phyloP scores from a whole-genome alignment of 148 eudicot genomes.

The Arbutus unedo region DNA sequence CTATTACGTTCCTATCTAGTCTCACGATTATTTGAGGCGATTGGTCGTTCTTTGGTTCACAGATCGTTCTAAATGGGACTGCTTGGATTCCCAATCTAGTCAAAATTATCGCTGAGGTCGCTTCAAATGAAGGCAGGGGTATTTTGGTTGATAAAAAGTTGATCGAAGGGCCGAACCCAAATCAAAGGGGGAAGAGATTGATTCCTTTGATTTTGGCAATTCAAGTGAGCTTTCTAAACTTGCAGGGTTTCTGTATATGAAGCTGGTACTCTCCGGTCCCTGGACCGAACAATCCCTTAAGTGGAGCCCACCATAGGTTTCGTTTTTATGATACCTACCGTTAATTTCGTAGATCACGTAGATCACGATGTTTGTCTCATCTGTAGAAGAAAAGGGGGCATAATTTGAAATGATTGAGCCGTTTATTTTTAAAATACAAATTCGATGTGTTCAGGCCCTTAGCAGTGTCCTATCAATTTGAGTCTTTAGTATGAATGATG shows the following conservation, averaged over 20 bases:
- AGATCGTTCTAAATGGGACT: conserved; percentile 81
- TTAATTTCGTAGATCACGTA: not conserved
- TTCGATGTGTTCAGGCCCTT: not conserved
- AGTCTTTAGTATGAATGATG: not conserved
- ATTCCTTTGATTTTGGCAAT: conserved; percentile 66
- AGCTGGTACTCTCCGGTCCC: not conserved
- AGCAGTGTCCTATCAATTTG: not conserved
- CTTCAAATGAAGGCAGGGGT: conserved; percentile 55
- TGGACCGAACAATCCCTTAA: not conserved
- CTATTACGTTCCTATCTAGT: not conserved
- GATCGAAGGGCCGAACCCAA: conserved; percentile 91
- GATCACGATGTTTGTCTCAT: not conserved
- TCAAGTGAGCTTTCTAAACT: conserved; percentile 53
- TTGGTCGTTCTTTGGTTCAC: conserved; percentile 9
- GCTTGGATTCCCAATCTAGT: conserved; percentile 90
- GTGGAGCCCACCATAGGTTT: not conserved
- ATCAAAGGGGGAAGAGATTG: conserved; percentile 59
- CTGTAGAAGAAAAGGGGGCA: not conserved
- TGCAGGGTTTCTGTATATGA: conserved; percentile 7
- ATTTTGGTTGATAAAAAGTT: conserved; percentile 74
- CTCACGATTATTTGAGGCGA: not conserved
- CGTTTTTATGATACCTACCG: not conserved
- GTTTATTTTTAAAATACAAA: not conserved
- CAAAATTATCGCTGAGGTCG: conserved; percentile 53
- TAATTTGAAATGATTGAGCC: too few species aligned